phyloP scores from a whole-genome alignment of 169 alveolate genomes.

The Plasmodium cynomolgi region DNA sequence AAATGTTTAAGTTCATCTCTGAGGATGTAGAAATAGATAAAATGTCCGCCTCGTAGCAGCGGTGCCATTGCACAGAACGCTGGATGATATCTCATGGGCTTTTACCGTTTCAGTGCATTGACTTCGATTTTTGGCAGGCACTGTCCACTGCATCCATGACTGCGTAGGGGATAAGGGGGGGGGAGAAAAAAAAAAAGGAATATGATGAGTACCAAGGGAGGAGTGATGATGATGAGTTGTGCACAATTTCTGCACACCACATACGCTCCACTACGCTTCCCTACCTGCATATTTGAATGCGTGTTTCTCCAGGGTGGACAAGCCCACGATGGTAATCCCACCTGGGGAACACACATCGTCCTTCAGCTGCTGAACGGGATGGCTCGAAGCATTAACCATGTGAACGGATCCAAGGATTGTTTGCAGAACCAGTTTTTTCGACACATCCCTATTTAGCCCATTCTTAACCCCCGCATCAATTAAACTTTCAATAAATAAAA shows the following conservation, averaged over 20 bases:
- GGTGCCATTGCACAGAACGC: neutral
- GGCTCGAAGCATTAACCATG: conserved; percentile 47
- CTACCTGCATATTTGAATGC: conserved; percentile 78
- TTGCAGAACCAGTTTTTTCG: conserved; percentile 72
- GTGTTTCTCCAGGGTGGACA: conserved; percentile 77
- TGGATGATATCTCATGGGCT: neutral
- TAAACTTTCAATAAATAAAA: conserved; percentile 79
- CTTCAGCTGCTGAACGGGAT: conserved; percentile 76
- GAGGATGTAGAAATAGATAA: neutral
- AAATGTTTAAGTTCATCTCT: conserved; percentile 9
- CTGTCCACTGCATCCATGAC: conserved; percentile 76
- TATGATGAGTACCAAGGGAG: neutral
- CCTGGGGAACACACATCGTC: conserved; percentile 84
- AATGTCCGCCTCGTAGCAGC: neutral
- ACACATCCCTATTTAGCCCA: conserved; percentile 76
- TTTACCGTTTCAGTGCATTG: conserved; percentile 31
- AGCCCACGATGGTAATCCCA: conserved; percentile 81
- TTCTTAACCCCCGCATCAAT: conserved; percentile 82
- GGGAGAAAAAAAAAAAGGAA: neutral
- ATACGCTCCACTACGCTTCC: neutral
- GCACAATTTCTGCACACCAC: neutral
- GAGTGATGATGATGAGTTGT: neutral
- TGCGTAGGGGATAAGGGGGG: neutral
- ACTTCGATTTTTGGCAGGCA: conserved; percentile 44
- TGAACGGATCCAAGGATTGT: conserved; percentile 74